Evolutionary conservation across 2,329 filamentous ascomycete genomes (phyloP), one percentile per base, ranked within the genome.

Genomic region (Diaporthe citriasiana): DNA sequence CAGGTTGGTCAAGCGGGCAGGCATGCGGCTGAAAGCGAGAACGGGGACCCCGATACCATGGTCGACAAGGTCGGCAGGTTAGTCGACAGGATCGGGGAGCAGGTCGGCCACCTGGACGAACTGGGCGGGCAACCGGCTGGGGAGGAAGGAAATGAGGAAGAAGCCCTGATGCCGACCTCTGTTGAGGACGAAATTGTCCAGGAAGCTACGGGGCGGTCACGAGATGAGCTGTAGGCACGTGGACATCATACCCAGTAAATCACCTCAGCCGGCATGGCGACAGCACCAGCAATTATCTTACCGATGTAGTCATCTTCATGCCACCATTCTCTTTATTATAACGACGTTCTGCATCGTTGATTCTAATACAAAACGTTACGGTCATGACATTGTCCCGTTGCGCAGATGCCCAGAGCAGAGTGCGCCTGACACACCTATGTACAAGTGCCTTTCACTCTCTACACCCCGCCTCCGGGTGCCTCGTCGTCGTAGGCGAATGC

Each of bases 31-130:
- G 73, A 70, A 19, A 76, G 77, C 40, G 77, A 70, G 0, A 76
- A 53, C 22, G 79, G 75, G 0, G 82, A 82, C 27, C 79, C 78
- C 15, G 85, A 86, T 17, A 84, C 84, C 10, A 79, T 90, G 77
- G 79, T 87, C 10, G 88, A 90, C 47, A 81, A 89, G 75, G 84
- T 94, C 27, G 87, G 86, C 47, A 87, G 85, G 78, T 87, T 90
- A 57, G 85, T 91, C 60, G 86, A 87, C 66, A 78, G 76, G 25
- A 51, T 60, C 55, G 73, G 76, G n/a, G 75, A 73, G 45, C 77
- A 78, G 35, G 35, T 55, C 35, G 56, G 56, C 12, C 19, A 50
- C 22, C 17, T 40, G 45, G 66, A 56, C 1, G 51, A 50, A 38
- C 10, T 38, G 6, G 78, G 53, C 22, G 71, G 33, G 50, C 72